Percentiles rank a stretch among this genome's conserved stretches.
phyloP scores from a whole-genome alignment of 1,284 basidiomycete species.

The Hymenochaete sp. region DNA sequence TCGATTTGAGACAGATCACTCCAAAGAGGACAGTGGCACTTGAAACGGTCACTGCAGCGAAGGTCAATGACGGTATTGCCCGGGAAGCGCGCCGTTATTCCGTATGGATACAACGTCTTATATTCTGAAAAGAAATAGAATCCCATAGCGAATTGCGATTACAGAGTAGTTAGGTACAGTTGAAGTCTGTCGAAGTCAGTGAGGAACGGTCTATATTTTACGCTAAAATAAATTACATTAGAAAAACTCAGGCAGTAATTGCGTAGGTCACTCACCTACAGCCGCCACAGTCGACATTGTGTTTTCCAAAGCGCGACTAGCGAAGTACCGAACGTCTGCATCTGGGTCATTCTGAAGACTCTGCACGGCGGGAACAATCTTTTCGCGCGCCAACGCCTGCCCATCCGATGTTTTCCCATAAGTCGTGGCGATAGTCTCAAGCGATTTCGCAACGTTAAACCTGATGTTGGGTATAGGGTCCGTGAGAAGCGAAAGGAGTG shows the following conservation, averaged over 20 bases:
- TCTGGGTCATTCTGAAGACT: slow-evolving; percentile 87
- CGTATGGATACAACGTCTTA: no score
- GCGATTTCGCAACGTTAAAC: slow-evolving; percentile 95
- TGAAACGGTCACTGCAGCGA: no score
- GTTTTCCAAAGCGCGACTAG: slow-evolving; percentile 62
- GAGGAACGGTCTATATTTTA: neutral
- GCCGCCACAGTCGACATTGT: slow-evolving; percentile 23
- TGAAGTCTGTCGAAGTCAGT: neutral
- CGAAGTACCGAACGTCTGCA: slow-evolving; percentile 91
- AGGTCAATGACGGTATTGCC: no score
- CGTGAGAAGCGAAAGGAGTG: slow-evolving; percentile 75
- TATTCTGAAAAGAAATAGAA: no score
- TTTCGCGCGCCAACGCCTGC: slow-evolving; percentile 61
- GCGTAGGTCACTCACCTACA: neutral
- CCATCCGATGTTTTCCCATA: slow-evolving; percentile 66
- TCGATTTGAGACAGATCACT: no score
- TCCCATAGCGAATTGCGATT: slow-evolving; percentile 13
- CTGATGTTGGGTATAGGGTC: slow-evolving; percentile 99
- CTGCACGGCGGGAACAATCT: slow-evolving; percentile 78
- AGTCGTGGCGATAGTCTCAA: slow-evolving; percentile 77
- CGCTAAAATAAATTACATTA: slow-evolving; percentile 1
- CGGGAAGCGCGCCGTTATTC: no score
- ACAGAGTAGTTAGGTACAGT: slow-evolving; percentile 14
- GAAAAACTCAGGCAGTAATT: slow-evolving; percentile 14
- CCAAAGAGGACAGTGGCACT: no score